phyloP scores from a whole-genome alignment of 2,329 filamentous ascomycete species.

The Xylaria sp. region DNA sequence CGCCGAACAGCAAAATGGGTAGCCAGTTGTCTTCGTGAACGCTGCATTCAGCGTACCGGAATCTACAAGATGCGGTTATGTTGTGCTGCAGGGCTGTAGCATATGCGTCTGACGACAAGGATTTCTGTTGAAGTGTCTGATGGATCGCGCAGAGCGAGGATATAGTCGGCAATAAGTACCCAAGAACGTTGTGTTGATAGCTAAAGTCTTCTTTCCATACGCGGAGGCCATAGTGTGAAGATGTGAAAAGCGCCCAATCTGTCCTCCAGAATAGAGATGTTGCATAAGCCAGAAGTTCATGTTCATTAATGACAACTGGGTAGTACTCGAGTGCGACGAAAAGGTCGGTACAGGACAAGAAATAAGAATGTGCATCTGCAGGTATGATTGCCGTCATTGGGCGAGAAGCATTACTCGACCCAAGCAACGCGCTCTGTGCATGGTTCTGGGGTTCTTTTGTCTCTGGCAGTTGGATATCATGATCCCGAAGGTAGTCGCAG shows the following conservation, averaged over 20 bases:
- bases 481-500: conserved; percentile 38
- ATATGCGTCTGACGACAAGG: conserved; percentile 25
- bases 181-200: conserved; percentile 27
- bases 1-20: conserved; percentile 40
- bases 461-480: background rate
- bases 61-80: conserved; percentile 56
- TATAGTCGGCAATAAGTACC: conserved; percentile 39
- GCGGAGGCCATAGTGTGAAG: background rate
- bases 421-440: background rate
- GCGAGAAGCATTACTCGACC: background rate
- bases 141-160: conserved; percentile 39
- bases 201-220: background rate
- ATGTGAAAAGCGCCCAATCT: background rate
- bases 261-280: conserved; percentile 8
- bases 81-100: conserved; percentile 40
- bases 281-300: conserved; percentile 21
- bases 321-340: conserved; percentile 12
- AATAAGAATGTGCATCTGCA: background rate
- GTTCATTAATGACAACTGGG: conserved; percentile 11
- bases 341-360: conserved; percentile 17
- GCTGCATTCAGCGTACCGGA: conserved; percentile 67
- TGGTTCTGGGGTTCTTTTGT: background rate
- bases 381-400: background rate
- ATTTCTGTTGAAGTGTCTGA: conserved; percentile 27
- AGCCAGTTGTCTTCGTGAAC: conserved; percentile 75